These are phyloP conservation scores for Peniophora sp. DNA, from an alignment of 1,284 basidiomycete species.

Conservation along the genomic window DNA sequence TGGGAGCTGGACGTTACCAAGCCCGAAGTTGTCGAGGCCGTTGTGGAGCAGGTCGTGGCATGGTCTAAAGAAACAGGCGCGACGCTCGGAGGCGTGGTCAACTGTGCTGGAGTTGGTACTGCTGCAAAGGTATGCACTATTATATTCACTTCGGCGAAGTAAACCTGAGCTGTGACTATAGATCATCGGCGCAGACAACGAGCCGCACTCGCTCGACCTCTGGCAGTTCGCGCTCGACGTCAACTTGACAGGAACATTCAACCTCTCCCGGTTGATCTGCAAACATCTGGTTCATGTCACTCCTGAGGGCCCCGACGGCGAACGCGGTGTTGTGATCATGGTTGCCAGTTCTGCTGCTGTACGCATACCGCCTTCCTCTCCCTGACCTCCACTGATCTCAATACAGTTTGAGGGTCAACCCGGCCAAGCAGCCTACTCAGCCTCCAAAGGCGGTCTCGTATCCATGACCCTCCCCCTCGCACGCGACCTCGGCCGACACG, in stretches of 20 bases:
- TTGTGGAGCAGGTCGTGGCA: constrained; percentile 30
- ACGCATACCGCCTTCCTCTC: constrained; percentile 14
- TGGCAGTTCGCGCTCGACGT: constrained; percentile 45
- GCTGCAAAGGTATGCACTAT: constrained; percentile 26
- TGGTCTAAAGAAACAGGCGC: constrained; percentile 38
- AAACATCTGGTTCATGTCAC: constrained; percentile 37
- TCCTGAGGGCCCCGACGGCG: constrained; percentile 39
- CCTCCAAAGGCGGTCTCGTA: constrained; percentile 44
- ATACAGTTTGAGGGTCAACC: constrained; percentile 40
- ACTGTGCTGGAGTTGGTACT: constrained; percentile 41
- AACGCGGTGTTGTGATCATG: constrained; percentile 45
- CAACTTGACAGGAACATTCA: constrained; percentile 47
- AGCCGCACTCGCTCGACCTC: constrained; percentile 37
- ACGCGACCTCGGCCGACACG: constrained; percentile 42
- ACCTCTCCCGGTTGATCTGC: constrained; percentile 43
- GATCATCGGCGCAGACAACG: constrained; percentile 36
- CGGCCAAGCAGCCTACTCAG: constrained; percentile 44
- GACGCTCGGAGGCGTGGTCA: constrained; percentile 43
- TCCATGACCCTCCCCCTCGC: constrained; percentile 50
- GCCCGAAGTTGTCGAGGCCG: constrained; percentile 27
- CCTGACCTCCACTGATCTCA: not conserved
- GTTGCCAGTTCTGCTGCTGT: constrained; percentile 50
- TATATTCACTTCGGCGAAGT: not conserved
- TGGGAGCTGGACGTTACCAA: constrained; percentile 38
- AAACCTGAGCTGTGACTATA: constrained; percentile 2